A percentile compares a stretch with the other conserved stretches of the same genome.
phyloP scores from a whole-genome alignment of 805 yeast species.

The Nematodospora valgi region DNA sequence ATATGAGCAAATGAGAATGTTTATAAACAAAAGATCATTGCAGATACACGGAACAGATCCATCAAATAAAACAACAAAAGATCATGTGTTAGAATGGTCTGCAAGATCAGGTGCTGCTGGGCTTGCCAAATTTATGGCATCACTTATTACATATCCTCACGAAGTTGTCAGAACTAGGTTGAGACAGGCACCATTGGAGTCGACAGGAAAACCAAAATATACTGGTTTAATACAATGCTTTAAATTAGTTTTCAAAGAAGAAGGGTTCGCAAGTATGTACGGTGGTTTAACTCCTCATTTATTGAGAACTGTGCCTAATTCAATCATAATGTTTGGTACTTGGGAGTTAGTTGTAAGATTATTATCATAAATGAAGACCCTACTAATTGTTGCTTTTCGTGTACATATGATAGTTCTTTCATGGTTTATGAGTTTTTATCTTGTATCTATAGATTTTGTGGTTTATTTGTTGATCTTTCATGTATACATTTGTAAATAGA shows the following conservation, averaged over 20 bases:
- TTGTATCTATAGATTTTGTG: not conserved
- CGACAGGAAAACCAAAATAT: constrained; percentile 79
- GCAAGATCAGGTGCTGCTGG: constrained; percentile 98
- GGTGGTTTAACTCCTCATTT: constrained; percentile 98
- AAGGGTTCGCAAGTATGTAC: constrained; percentile 89
- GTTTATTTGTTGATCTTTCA: not conserved
- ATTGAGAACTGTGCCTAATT: constrained; percentile 94
- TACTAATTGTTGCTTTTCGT: not conserved
- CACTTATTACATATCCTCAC: constrained; percentile 92
- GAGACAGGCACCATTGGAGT: constrained; percentile 83
- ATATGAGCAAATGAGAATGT: constrained; percentile 86
- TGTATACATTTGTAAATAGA: constrained; percentile 1
- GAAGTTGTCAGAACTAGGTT: constrained; percentile 95
- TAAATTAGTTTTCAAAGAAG: constrained; percentile 80
- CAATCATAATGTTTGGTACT: constrained; percentile 98
- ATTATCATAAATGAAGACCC: constrained; percentile 15
- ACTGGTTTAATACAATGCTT: constrained; percentile 88
- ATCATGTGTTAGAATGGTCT: constrained; percentile 80
- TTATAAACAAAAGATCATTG: constrained; percentile 53
- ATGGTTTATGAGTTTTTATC: not conserved
- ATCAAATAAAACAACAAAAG: constrained; percentile 44
- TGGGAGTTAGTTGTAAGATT: constrained; percentile 73
- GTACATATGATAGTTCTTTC: constrained; percentile 2
- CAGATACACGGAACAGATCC: constrained; percentile 27
- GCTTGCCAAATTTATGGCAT: constrained; percentile 89